phyloP scores from a whole-genome alignment of 1,284 basidiomycete species.

The Microstroma glucosiphilum region DNA sequence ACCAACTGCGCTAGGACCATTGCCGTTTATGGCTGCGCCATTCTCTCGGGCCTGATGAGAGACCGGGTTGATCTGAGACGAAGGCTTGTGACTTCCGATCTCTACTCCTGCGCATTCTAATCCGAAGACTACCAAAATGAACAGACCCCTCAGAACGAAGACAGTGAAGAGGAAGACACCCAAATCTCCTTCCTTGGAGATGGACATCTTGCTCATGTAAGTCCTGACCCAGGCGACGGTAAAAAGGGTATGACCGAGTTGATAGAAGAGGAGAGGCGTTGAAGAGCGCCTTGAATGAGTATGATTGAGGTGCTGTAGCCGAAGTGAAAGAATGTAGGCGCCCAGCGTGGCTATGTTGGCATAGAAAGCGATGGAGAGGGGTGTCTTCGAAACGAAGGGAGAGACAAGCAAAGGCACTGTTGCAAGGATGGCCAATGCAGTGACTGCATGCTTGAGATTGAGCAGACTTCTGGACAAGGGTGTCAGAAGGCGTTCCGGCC shows the following conservation, averaged over 20 bases:
- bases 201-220: slow-evolving; percentile 21
- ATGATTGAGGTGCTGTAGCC: slow-evolving; percentile 60
- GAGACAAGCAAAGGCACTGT: slow-evolving; percentile 15
- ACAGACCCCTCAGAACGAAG: slow-evolving; percentile 25
- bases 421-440: slow-evolving; percentile 27
- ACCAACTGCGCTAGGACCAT: background rate
- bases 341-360: slow-evolving; percentile 17
- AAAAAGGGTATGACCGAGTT: slow-evolving; percentile 64
- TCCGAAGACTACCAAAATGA: slow-evolving; percentile 31
- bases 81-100: slow-evolving; percentile 15
- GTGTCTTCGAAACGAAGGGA: background rate
- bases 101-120: slow-evolving; percentile 41
- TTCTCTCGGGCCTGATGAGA: slow-evolving; percentile 2
- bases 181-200: slow-evolving; percentile 16
- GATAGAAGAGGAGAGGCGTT: slow-evolving; percentile 71
- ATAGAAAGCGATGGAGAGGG: slow-evolving; percentile 19
- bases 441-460: slow-evolving; percentile 42
- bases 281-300: slow-evolving; percentile 71
- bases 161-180: slow-evolving; percentile 28
- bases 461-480: slow-evolving; percentile 27
- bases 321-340: slow-evolving; percentile 41
- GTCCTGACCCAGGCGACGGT: slow-evolving; percentile 58
- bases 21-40: background rate
- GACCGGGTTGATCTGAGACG: background rate
- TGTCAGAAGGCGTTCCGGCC: slow-evolving; percentile 17